Conservation (phyloP, 2,329 filamentous ascomycete species). For the Colletotrichum chlorophyti region DNA sequence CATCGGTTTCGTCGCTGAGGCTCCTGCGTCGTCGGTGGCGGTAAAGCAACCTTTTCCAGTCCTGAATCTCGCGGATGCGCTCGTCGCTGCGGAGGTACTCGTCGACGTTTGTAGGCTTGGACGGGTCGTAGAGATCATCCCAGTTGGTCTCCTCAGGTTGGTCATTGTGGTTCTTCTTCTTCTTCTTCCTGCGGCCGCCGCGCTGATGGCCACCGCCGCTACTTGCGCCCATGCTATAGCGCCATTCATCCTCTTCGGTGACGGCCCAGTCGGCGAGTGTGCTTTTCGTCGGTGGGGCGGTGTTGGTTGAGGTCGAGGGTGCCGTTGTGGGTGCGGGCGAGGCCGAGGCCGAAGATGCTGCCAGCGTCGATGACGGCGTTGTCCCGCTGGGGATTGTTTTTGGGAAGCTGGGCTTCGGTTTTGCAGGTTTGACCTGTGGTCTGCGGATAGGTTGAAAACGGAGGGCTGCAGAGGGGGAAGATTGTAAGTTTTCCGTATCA, state of each 20-base stretch:
- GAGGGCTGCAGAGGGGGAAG: constrained; percentile 57
- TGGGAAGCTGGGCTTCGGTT: constrained; percentile 66
- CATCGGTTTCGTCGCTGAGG: constrained; percentile 46
- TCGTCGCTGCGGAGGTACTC: constrained; percentile 87
- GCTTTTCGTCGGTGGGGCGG: constrained; percentile 62
- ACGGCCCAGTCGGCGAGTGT: constrained; percentile 83
- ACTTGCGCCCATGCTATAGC: constrained; percentile 54
- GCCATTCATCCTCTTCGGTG: constrained; percentile 81
- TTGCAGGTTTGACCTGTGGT: constrained; percentile 67
- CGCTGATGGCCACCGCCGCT: constrained; percentile 71
- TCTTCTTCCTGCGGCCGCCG: constrained; percentile 80
- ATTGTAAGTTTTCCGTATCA: background rate
- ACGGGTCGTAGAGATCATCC: constrained; percentile 90
- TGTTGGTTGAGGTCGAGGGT: constrained; percentile 39
- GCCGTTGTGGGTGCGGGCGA: constrained; percentile 38
- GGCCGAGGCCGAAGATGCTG: constrained; percentile 39
- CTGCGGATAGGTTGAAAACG: constrained; percentile 88
- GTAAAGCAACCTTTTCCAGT: constrained; percentile 87
- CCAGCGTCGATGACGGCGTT: constrained; percentile 34
- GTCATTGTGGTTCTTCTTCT: constrained; percentile 68
- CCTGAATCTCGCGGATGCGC: constrained; percentile 77
- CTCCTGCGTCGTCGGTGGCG: constrained; percentile 66
- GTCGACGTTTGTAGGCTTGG: constrained; percentile 81
- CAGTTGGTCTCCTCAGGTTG: constrained; percentile 73
- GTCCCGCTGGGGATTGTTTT: constrained; percentile 46